Conservation (phyloP, 192 early-diverging fungal species). For the Gorgonomyces haynaldii region DNA sequence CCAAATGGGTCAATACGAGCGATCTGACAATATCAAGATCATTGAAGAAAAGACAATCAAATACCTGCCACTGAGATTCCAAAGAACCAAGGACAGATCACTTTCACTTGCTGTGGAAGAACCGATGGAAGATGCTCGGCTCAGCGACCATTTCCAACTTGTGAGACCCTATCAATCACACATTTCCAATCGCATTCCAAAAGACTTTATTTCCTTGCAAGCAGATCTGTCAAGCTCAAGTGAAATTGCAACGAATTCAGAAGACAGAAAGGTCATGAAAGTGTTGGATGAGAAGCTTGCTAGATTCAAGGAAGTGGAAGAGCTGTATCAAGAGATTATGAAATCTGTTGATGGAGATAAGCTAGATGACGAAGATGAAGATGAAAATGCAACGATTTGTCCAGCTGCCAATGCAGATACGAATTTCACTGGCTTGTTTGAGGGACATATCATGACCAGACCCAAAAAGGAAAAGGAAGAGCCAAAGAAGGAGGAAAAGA, state of each 20-base stretch:
- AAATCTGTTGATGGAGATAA: conserved; percentile 25
- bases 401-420: conserved; percentile 33
- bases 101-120: conserved; percentile 13
- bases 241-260: neutral
- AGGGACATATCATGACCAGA: neutral
- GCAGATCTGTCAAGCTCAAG: conserved; percentile 1
- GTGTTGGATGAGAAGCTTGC: conserved; percentile 35
- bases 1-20: neutral
- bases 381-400: conserved; percentile 16
- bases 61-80: conserved; percentile 7
- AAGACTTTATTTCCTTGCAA: conserved; percentile 23
- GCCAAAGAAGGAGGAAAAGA: neutral
- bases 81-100: no score
- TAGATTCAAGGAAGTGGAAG: conserved; percentile 44
- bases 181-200: conserved; percentile 27
- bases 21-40: conserved; percentile 1
- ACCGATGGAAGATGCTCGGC: no score
- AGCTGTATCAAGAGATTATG: conserved; percentile 50
- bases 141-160: no score
- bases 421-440: conserved; percentile 7
- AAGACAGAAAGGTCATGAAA: neutral
- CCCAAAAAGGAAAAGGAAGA: neutral
- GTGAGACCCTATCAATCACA: conserved; percentile 21
- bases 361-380: conserved; percentile 29
- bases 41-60: neutral